A percentile compares a stretch with the other conserved stretches of the same genome.
Conservation (phyloP, 305 asterid genomes). For the Fraxinus dipetala region DNA sequence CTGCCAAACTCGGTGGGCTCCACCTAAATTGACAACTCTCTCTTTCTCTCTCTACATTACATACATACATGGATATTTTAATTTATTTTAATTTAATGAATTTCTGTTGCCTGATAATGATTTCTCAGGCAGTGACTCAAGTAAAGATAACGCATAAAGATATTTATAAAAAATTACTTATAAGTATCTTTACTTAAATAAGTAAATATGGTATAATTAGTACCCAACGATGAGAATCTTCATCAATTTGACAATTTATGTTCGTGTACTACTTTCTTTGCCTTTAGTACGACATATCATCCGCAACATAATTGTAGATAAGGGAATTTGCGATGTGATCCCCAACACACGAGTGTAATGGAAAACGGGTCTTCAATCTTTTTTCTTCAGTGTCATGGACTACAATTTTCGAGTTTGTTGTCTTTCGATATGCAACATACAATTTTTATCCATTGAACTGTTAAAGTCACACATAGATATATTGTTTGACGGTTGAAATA, state of each 20-base stretch:
- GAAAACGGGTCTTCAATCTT: not conserved
- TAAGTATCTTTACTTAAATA: not conserved
- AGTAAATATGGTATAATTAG: not conserved
- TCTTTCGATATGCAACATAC: not conserved
- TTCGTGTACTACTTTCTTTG: not conserved
- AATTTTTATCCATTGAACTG: not conserved
- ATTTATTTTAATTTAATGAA: constrained; percentile 9
- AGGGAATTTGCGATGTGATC: not conserved
- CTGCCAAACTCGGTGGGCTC: constrained; percentile 34
- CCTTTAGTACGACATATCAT: not conserved
- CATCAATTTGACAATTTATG: not conserved
- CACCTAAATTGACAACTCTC: constrained; percentile 33
- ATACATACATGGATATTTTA: not conserved
- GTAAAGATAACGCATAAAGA: not conserved
- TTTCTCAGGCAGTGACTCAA: not conserved
- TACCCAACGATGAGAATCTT: not conserved
- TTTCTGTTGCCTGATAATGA: constrained; percentile 26
- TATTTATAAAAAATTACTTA: not conserved
- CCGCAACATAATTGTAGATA: not conserved
- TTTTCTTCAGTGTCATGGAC: not conserved
- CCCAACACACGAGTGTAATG: not conserved
- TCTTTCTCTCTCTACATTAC: not conserved
- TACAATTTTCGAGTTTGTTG: not conserved
- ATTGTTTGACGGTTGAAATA: not conserved
- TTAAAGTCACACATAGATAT: not conserved